phyloP scores from a whole-genome alignment of 139 green algal species.

The Bryopsis sp. region DNA sequence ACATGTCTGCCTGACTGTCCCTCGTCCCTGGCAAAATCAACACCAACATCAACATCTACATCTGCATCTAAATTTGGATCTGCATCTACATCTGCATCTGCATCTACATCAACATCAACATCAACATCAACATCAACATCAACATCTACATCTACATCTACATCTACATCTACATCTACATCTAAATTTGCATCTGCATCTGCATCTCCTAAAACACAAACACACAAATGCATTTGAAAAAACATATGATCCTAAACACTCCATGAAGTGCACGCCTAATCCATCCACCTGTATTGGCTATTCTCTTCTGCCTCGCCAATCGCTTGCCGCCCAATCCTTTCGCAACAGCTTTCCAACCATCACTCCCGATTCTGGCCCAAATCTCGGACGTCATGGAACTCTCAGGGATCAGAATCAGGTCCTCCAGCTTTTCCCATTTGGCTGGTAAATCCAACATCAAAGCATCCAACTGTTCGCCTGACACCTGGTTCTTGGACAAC shows the following conservation, averaged over 20 bases:
- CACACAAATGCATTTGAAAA: neutral
- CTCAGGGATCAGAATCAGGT: conserved; percentile 45
- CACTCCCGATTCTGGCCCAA: neutral
- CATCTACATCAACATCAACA: neutral
- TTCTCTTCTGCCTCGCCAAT: conserved; percentile 36
- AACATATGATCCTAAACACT: too few relatives aligned
- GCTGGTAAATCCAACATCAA: conserved; percentile 30
- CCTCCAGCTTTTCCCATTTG: conserved; percentile 57
- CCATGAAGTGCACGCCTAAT: too few relatives aligned
- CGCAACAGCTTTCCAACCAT: conserved; percentile 28
- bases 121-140: neutral
- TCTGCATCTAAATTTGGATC: neutral
- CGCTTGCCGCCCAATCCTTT: conserved; percentile 27
- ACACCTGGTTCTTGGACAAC: too few relatives aligned
- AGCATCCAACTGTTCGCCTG: too few relatives aligned
- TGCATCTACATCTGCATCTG: too few relatives aligned
- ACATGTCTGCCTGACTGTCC: conserved; percentile 35
- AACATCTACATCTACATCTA: neutral
- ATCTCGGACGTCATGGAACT: conserved; percentile 16
- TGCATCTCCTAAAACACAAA: too few relatives aligned
- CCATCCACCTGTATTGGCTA: conserved; percentile 35
- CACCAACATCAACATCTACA: neutral
- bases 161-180: neutral
- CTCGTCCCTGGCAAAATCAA: conserved; percentile 27
- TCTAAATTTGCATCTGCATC: too few relatives aligned